Base-by-base conservation (phyloP, 2,329 filamentous ascomycete genomes). In the Cladophialophora bantiana region DNA sequence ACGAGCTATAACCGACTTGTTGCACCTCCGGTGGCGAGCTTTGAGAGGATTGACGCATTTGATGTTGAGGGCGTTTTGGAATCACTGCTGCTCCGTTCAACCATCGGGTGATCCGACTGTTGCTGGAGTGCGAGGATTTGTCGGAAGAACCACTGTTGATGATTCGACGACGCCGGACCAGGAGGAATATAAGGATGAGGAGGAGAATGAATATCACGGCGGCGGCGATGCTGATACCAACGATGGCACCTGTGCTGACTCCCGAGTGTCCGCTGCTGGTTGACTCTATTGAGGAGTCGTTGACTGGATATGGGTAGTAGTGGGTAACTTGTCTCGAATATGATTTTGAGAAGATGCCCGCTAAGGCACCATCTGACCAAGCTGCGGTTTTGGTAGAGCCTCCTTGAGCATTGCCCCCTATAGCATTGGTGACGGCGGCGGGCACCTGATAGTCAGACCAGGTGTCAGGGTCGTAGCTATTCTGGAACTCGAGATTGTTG, bases 221-320 rank as follows among this genome's bases (percentile, higher is more conserved):
- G 1, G 89, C 80, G 4, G 89, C 83, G 3, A 88, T 86, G 15
- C 87, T 87, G 0, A 90, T 77, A 1, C 90, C 84, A 0, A 89
- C 87, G 0, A 89, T 87, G 0, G 83, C 84, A 1, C 89, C 82
- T 82, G 65, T 66, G 61, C 59, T 67, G 34, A 68, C 48, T 6
- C 64, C 64, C 10, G 59, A 66, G 45, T 48, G n/a, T 40, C 48
- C 59, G n/a, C 63, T 34, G 26, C 61, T 57, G 12, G 57, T 61
- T 31, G 50, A 20, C 15, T 45, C 36, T 65, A 3, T 75, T 64
- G n/a, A 70, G 73, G 7, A 72, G 74, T 75, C 53, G 35, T 55
- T 55, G 5, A 65, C 62, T n/a, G 54, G 72, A 70, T 91, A 92
- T 0, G 89, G 89, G 72, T 87, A 91, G 74, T 84, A 89, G 0